phyloP scores from a whole-genome alignment of 2,329 filamentous ascomycete genomes.

The Phyllosticta paracitricarpa region DNA sequence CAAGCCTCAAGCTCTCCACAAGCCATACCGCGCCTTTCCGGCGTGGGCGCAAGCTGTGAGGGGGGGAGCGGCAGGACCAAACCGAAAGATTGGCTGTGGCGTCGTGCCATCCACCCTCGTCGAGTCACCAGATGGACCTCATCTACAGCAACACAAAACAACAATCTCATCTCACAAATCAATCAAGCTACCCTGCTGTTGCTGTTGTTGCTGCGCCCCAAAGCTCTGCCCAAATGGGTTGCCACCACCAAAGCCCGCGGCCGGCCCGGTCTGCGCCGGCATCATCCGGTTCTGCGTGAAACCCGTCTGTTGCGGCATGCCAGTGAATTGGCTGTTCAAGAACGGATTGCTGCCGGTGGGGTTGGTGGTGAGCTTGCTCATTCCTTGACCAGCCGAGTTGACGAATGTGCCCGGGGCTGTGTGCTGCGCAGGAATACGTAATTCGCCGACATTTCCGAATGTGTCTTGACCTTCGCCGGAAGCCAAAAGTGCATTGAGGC shows the following conservation, averaged over 20 bases:
- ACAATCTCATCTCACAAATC: conserved; percentile 37
- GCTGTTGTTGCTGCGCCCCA: conserved; percentile 34
- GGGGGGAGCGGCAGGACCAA: too few relatives aligned
- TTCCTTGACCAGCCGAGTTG: conserved; percentile 82
- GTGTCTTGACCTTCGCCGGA: conserved; percentile 91
- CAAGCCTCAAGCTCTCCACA: too few relatives aligned
- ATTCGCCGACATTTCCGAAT: conserved; percentile 91
- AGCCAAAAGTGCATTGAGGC: conserved; percentile 77
- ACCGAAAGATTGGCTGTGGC: background rate
- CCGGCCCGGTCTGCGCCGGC: conserved; percentile 44
- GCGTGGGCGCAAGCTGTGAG: too few relatives aligned
- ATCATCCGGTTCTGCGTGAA: conserved; percentile 30
- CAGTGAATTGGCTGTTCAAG: conserved; percentile 72
- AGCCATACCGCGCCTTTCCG: too few relatives aligned
- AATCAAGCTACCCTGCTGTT: conserved; percentile 48
- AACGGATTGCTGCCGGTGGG: conserved; percentile 83
- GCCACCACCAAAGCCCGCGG: conserved; percentile 33
- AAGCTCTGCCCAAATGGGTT: conserved; percentile 46
- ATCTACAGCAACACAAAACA: background rate
- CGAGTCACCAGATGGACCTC: background rate
- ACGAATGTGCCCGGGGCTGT: conserved; percentile 94
- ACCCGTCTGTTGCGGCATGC: conserved; percentile 40
- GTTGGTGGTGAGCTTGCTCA: conserved; percentile 56
- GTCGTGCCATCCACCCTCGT: background rate
- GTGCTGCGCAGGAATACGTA: conserved; percentile 92